Evolutionary conservation across 208 protist genomes (phyloP).

Genomic region (Crithidia thermophila): DNA sequence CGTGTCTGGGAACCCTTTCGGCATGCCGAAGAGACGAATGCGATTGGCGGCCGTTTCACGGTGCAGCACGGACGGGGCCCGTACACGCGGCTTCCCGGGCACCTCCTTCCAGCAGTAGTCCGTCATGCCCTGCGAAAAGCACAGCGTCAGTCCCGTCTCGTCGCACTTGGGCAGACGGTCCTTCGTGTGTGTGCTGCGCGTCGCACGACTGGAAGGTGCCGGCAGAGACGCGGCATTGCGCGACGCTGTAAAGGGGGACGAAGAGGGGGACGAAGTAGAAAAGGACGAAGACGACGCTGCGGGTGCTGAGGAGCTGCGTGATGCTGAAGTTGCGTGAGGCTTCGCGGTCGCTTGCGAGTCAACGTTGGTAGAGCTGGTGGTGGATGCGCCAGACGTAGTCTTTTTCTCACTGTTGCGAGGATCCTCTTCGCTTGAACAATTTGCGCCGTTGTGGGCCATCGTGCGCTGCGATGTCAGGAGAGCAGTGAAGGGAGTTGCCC

Average conservation of each 20-base stretch:
- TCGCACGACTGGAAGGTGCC: not conserved
- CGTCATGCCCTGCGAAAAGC: conserved; percentile 64
- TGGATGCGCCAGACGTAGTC: too few species aligned
- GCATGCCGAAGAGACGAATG: conserved; percentile 72
- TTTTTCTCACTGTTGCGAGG: too few species aligned
- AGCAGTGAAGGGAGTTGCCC: too few species aligned
- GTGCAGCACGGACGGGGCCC: conserved; percentile 36
- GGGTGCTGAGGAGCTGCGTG: too few species aligned
- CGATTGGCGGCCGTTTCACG: conserved; percentile 40
- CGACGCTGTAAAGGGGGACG: not conserved
- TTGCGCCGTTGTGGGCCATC: too few species aligned
- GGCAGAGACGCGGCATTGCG: not conserved
- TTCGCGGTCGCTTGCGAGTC: too few species aligned
- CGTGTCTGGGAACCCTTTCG: conserved; percentile 72
- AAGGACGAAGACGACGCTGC: too few species aligned
- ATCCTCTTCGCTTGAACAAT: too few species aligned
- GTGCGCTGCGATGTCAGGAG: too few species aligned
- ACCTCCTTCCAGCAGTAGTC: conserved; percentile 48
- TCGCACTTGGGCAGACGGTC: conserved; percentile 13
- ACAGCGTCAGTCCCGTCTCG: conserved; percentile 26
- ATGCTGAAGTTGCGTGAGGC: too few species aligned
- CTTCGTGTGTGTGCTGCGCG: conserved; percentile 1
- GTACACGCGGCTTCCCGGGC: conserved; percentile 14
- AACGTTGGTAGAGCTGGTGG: too few species aligned
- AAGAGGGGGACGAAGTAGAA: too few species aligned